Percentiles rank a stretch among this genome's conserved stretches.
Evolutionary conservation across 129 eudicot species (phyloP).

Genomic region (Chrysanthemum makinoi): DNA sequence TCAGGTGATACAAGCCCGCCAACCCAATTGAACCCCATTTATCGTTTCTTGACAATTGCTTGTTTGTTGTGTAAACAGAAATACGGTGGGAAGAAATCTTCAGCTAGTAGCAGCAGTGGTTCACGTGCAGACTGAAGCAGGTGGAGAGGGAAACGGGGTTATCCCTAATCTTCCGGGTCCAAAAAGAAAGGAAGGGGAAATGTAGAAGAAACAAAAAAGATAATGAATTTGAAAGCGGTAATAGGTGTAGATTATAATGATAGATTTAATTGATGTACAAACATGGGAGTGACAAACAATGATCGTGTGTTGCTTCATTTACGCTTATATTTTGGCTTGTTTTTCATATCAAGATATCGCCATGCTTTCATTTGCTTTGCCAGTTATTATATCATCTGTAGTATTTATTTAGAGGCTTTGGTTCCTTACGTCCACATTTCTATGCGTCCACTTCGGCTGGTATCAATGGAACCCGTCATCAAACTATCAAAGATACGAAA

Average conservation of each 20-base stretch:
- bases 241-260: conserved; percentile 33
- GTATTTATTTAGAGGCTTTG: too few species aligned
- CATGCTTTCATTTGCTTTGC: background rate
- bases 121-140: conserved; percentile 42
- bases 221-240: conserved; percentile 21
- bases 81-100: conserved; percentile 49
- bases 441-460: background rate
- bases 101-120: conserved; percentile 41
- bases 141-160: background rate
- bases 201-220: conserved; percentile 8
- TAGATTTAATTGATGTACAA: conserved; percentile 30
- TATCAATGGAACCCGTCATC: background rate
- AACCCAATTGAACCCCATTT: background rate
- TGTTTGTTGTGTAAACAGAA: conserved; percentile 38
- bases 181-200: background rate
- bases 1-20: too few species aligned
- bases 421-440: background rate
- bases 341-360: background rate
- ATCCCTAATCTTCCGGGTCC: background rate
- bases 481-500: background rate
- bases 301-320: conserved; percentile 19
- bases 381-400: background rate
- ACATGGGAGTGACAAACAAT: conserved; percentile 23
- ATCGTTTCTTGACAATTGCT: background rate
- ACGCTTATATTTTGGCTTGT: conserved; percentile 21